These are phyloP conservation scores for Heliamphora exappendiculata DNA, from an alignment of 148 eudicot genomes.

Conservation along the genomic window DNA sequence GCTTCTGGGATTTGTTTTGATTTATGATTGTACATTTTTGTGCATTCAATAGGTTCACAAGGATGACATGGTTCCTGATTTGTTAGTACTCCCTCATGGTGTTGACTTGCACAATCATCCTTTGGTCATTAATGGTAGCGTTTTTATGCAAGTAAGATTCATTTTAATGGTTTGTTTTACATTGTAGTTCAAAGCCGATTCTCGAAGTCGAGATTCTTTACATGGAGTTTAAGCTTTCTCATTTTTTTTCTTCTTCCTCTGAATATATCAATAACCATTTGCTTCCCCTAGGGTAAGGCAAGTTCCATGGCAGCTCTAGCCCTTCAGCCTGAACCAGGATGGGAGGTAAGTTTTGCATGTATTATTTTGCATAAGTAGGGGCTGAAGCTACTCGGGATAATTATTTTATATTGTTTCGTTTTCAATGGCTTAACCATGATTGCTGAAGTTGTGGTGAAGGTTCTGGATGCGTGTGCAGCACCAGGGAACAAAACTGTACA, in stretches of 20 bases:
- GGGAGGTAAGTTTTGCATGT: constrained; percentile 60
- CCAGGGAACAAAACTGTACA: constrained; percentile 98
- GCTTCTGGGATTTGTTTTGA: background rate
- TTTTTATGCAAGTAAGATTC: constrained; percentile 72
- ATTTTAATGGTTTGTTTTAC: background rate
- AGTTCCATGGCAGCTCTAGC: constrained; percentile 96
- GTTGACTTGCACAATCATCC: constrained; percentile 83
- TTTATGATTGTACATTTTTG: background rate
- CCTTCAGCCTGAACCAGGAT: constrained; percentile 81
- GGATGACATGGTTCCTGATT: constrained; percentile 80
- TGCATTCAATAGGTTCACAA: constrained; percentile 48
- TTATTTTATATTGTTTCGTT: background rate
- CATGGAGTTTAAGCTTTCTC: background rate
- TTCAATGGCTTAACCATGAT: constrained; percentile 7
- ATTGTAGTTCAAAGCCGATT: background rate
- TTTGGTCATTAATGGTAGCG: constrained; percentile 65
- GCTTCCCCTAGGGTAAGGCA: constrained; percentile 63
- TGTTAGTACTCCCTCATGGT: constrained; percentile 74
- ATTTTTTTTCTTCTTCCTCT: constrained; percentile 1
- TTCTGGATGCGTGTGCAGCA: constrained; percentile 97
- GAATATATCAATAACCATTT: background rate
- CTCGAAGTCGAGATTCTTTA: background rate
- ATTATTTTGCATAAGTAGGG: background rate
- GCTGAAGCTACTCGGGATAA: background rate
- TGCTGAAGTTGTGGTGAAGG: constrained; percentile 46